phyloP scores from a whole-genome alignment of 306 rosid genomes.

The Herpetospermum pedunculosum region DNA sequence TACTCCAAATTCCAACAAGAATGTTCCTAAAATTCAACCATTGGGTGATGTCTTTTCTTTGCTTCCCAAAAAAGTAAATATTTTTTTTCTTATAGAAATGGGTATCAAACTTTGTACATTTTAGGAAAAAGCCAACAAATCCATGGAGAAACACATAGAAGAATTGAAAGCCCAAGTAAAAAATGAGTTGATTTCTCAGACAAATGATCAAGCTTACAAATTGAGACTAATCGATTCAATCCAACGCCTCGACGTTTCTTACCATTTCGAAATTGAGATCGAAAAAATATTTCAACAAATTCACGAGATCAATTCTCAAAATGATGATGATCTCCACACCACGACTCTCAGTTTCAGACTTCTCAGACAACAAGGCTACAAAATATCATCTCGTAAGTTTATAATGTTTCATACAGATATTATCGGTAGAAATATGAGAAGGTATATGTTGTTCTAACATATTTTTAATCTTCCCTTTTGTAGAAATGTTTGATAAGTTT shows the following conservation, averaged over 20 bases:
- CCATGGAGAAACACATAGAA: neutral
- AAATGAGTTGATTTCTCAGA: neutral
- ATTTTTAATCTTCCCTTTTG: too few species aligned
- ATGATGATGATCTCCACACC: slow-evolving; percentile 3
- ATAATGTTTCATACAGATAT: too few species aligned
- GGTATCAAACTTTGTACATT: neutral
- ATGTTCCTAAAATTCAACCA: too few species aligned
- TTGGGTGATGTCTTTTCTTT: neutral
- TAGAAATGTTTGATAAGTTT: slow-evolving; percentile 30
- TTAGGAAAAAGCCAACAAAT: neutral
- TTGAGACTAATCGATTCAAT: slow-evolving; percentile 20
- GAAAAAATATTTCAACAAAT: neutral
- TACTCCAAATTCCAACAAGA: too few species aligned
- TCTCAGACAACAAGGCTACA: slow-evolving; percentile 32
- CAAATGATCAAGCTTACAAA: slow-evolving; percentile 1
- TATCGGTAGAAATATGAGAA: too few species aligned
- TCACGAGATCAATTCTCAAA: neutral
- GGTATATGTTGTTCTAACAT: too few species aligned
- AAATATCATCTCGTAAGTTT: slow-evolving; percentile 23
- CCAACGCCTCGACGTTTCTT: slow-evolving; percentile 22
- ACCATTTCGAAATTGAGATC: slow-evolving; percentile 33
- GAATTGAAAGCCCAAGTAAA: slow-evolving; percentile 26
- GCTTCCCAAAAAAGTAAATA: neutral
- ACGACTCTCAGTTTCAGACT: slow-evolving; percentile 32
- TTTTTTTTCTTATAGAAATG: too few species aligned